phyloP scores from a whole-genome alignment of 2,329 filamentous ascomycete genomes.

The Neonectria hederae region DNA sequence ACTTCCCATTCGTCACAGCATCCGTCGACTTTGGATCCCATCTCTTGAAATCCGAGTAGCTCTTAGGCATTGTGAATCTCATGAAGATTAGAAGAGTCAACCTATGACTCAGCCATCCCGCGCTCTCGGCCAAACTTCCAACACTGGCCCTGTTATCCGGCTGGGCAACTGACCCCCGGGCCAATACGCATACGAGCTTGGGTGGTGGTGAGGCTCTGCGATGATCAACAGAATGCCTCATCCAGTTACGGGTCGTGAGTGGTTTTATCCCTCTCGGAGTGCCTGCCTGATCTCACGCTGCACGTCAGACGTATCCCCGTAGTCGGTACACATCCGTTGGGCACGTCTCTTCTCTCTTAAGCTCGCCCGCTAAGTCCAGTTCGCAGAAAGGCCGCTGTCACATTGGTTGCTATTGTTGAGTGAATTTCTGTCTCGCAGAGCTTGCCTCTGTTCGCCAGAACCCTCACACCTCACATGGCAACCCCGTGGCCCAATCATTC shows the following conservation, averaged over 20 bases:
- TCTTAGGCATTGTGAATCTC: background rate
- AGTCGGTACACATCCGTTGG: slow-evolving; percentile 1
- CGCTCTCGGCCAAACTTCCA: slow-evolving; percentile 6
- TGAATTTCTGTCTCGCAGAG: slow-evolving; percentile 7
- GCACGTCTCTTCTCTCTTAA: background rate
- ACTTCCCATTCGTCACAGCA: background rate
- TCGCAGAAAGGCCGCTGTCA: background rate
- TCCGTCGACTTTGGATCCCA: background rate
- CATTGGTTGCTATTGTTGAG: background rate
- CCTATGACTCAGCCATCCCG: slow-evolving; percentile 8
- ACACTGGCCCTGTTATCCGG: background rate
- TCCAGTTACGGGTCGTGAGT: background rate
- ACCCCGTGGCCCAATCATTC: background rate
- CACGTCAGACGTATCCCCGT: slow-evolving; percentile 17
- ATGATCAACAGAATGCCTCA: background rate
- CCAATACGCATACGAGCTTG: background rate
- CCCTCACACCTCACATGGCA: background rate
- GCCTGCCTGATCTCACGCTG: slow-evolving; percentile 28
- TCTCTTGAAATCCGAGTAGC: background rate
- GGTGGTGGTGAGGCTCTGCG: slow-evolving; percentile 19
- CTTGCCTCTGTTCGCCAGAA: slow-evolving; percentile 2
- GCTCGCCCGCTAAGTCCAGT: background rate
- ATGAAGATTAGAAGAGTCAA: slow-evolving; percentile 2
- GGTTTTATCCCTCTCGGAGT: background rate
- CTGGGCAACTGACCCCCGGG: background rate